Base-by-base conservation (phyloP, 2,329 filamentous ascomycete genomes). In the Fusarium sp. region DNA sequence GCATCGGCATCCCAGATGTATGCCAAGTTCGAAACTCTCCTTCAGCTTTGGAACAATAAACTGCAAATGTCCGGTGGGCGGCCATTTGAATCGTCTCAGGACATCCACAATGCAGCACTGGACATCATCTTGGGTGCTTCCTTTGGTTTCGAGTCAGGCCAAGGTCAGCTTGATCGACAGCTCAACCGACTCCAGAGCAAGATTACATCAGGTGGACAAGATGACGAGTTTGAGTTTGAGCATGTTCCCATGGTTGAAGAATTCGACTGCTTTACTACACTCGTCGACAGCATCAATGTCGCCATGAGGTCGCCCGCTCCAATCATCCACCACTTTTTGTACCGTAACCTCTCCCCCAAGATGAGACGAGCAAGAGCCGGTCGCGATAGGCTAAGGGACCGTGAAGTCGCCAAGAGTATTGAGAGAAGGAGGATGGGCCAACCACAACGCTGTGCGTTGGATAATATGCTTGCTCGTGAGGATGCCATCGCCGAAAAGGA, bases 21-120 rank as follows among this genome's bases (percentile, higher is more conserved):
- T 34, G 47, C 65, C 9, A 77, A 73, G 31, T 67, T 68, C 7
- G 51, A 58, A 9, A 53, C 61, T 10, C 60, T 77, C 9, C 40
- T 78, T 9, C 65, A 71, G 9, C 64, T 78, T 8, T 77, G 75
- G 75, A 46, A 47, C 11, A 29, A 66, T 7, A 78, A 78, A 52
- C 47, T 57, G 4, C 19, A 50, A 1, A 3, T 72, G 1, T 66
- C 72, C 7, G 43, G 60, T 1, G 70, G 72, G 6, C 43, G 66
- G 2, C 73, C 74, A 1, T 78, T 78, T 34, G 60, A 70, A 5
- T 70, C 70, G 1, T 42, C 56, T 0, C 36, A 62, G 9, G 75
- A 78, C 38, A 66, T 78, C 2, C 65, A 70, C 19, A 64, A 74
- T 19, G 57, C 68, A 0, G 61, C 70, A 1, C 62, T 76, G 2